Base-by-base conservation (phyloP, 768 basidiomycete species). In the Pleurotus tuoliensis region DNA sequence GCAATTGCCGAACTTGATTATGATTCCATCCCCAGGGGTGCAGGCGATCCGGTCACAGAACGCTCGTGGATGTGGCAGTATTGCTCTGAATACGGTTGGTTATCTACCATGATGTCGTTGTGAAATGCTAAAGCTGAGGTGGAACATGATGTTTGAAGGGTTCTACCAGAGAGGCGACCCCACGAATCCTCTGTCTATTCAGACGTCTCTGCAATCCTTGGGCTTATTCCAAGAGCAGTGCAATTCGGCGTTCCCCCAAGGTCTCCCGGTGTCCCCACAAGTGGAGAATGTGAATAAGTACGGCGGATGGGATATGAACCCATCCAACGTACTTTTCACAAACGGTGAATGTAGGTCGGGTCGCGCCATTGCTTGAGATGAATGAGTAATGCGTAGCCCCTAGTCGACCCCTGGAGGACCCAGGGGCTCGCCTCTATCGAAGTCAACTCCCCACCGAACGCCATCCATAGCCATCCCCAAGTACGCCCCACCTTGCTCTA, bases 1-100 rank as follows among this genome's bases (percentile, higher is more conserved):
- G 78, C 76, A 0, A 62, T 81, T 16, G 70, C 67, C 25, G 76
- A 80, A 57, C 61, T 78, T 9, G 74, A 80, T 58, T 80, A 79
- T 58, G 76, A 75, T 58, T 70, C 77, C 13, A 74, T 80, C 34
- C 71, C 73, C 0, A 70, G 73, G 9, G 63, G 62, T 40, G 54
- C 70, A 0, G 75, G 77, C 56, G 78, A 79, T 61, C 76, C 78
- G 1, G 73, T 75, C 0, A 60, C 64, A 49, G 78, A 79, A 54
- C 63, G 61, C 44, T 78, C 78, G 6, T 81, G 78, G 79, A 80
- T 78, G 78, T 72, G 79, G 70, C 78, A 81, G 58, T 80, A 79
- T 57, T 80, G 78, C 52, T 79, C 79, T 0, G 78, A 81, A 63
- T 80, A 77, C 57, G 79, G 79, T 76, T 13, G 15, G 64, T 46